Evolutionary conservation across 768 basidiomycete species (phyloP), one percentile per base, ranked within the genome.

Genomic region (Lactarius indigo): DNA sequence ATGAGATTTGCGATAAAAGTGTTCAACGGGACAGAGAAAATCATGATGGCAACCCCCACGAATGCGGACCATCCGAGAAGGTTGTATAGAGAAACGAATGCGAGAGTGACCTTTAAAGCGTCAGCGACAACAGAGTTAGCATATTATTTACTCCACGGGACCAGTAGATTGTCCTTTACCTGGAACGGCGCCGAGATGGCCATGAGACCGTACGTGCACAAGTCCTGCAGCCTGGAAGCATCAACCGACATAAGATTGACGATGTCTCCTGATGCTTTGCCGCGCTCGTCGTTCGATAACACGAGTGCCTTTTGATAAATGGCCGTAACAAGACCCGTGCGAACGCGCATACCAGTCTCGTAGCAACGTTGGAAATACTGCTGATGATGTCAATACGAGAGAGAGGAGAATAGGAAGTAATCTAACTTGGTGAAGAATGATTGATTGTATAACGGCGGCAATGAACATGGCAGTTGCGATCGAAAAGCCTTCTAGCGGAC

Each of bases 201-300:
- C 66, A 96, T 95, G 52, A 97, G 80, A 1, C 90, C 93, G 74
- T 90, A 93, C 0, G 88, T 85, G 74, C 90, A 91, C 30, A 94
- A 80, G 66, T 94, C 92, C 70, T 93, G 91, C 52, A 94, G 76
- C 41, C 90, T 80, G 17, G 84, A 87, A 0, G 92, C 85, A 70
- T 94, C 92, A 17, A 96, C 94, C 9, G 89, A 90, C 89, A 96
- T 95, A 37, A 96, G 77, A 74, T 97, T 98, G 69, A 97, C 94
- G 41, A 97, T 95, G 74, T 97, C 95, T 1, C 96, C 96, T 0
- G 92, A 87, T 0, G 91, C 84, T 50, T 92, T 86, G 12, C 84
- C 83, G 5, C 90, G 86, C 72, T 93, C 94, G 65, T 93, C 91
- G 71, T 90, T 94, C 2, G 91, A 92, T 10, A 98, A 83, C 4